phyloP scores from a whole-genome alignment of 1,139 yeast genomes.

The Candida pseudoviswanathii region DNA sequence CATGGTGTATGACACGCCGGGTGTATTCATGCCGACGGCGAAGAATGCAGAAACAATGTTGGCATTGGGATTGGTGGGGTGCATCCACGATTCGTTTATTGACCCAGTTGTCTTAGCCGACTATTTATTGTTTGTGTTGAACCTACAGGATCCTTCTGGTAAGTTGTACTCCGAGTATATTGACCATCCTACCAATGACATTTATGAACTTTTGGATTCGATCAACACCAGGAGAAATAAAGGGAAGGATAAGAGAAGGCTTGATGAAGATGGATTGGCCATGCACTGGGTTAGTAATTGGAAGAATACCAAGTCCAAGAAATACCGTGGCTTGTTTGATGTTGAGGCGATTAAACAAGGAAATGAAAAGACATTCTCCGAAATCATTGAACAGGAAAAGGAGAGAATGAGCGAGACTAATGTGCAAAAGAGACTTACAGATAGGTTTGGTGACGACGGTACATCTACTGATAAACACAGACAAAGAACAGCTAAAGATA shows the following conservation, averaged over 20 bases:
- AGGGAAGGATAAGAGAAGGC: constrained; percentile 32
- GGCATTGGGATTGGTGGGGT: constrained; percentile 71
- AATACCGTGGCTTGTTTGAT: constrained; percentile 41
- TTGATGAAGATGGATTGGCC: constrained; percentile 66
- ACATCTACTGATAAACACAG: constrained; percentile 37
- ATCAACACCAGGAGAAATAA: constrained; percentile 50
- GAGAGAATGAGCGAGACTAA: constrained; percentile 31
- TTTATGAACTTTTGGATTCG: constrained; percentile 59
- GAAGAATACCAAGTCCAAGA: constrained; percentile 55
- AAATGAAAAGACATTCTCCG: constrained; percentile 27
- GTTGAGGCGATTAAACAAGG: constrained; percentile 35
- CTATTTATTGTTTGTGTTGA: constrained; percentile 72
- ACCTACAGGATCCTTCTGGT: constrained; percentile 59
- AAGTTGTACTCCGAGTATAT: constrained; percentile 48
- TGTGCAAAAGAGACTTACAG: constrained; percentile 30
- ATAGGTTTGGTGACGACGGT: constrained; percentile 47
- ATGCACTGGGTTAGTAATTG: constrained; percentile 67
- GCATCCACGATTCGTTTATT: constrained; percentile 68
- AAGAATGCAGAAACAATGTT: constrained; percentile 72
- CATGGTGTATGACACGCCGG: constrained; percentile 87
- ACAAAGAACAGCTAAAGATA: constrained; percentile 48
- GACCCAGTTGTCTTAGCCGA: constrained; percentile 91
- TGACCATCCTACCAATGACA: constrained; percentile 71
- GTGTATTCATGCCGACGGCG: constrained; percentile 81
- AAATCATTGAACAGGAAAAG: constrained; percentile 30